Percentiles rank a stretch among this genome's conserved stretches.
Conservation (phyloP, 2,329 filamentous ascomycete species). For the Neocatenulostroma microsporum region DNA sequence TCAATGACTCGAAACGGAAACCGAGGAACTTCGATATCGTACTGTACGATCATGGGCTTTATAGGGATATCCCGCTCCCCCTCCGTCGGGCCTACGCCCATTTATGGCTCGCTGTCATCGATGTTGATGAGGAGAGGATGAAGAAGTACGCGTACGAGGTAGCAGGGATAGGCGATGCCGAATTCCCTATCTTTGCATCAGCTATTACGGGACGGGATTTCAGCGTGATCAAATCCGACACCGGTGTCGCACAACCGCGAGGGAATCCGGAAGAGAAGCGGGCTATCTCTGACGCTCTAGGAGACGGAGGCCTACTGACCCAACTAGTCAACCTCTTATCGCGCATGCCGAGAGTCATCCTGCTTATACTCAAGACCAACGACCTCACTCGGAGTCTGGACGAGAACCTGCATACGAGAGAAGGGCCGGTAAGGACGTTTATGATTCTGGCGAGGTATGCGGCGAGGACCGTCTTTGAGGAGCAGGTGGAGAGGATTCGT, state of each 20-base stretch:
- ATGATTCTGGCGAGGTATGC: conserved; percentile 59
- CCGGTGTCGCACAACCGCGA: conserved; percentile 52
- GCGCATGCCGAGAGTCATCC: conserved; percentile 81
- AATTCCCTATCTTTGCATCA: conserved; percentile 91
- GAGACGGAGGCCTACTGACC: conserved; percentile 72
- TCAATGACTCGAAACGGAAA: conserved; percentile 54
- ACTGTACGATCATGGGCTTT: conserved; percentile 93
- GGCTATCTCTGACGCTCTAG: conserved; percentile 72
- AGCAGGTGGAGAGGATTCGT: conserved; percentile 47
- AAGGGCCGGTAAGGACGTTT: conserved; percentile 55
- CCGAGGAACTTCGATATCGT: conserved; percentile 84
- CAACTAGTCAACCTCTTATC: conserved; percentile 83
- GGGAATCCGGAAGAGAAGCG: conserved; percentile 74
- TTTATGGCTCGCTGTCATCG: conserved; percentile 93
- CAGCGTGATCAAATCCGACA: conserved; percentile 54
- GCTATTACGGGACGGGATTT: conserved; percentile 95
- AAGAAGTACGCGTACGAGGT: conserved; percentile 81
- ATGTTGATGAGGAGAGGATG: conserved; percentile 80
- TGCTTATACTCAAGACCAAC: conserved; percentile 95
- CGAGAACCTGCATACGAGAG: conserved; percentile 71
- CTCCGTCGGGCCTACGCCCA: conserved; percentile 85
- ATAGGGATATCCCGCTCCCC: conserved; percentile 76
- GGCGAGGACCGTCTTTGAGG: conserved; percentile 54
- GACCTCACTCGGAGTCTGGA: conserved; percentile 90
- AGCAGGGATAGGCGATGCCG: conserved; percentile 76